Base-by-base conservation (phyloP, 164 flowering plant genomes). In the Malania oleifera region DNA sequence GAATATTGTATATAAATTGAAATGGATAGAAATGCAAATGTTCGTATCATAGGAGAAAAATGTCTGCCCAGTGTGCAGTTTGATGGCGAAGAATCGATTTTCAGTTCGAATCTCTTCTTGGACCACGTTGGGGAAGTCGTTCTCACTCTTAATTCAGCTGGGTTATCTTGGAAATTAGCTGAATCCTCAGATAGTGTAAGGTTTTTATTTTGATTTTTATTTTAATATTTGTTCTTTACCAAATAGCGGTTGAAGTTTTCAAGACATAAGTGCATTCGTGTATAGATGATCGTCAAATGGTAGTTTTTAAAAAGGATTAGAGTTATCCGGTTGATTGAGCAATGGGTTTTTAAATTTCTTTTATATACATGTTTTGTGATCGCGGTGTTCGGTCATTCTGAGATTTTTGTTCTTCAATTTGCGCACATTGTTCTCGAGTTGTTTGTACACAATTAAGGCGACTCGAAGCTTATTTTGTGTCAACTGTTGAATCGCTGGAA, bases 111-210 rank as follows among this genome's bases (percentile, higher is more conserved):
- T 62, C 31, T 89, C 22, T 70, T 76, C 56, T 65, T 92, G 80
- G 96, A 89, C 70, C 75, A 65, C 38, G 80, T 75, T 22, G 95
- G 96, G 43, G 83, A 80, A 66, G 96, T 85, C 18, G 49, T 60
- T 63, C 79, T 85, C 41, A 66, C 79, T 31, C 67, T 69, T 26
- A 63, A 82, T 68, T 64, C 86, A 29, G 66, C 79, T 73, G 82
- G 81, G 56, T 67, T 92, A 70, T 83, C 81, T 1, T 92, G 98
- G 95, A 75, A 80, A 64, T 63, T 56, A 55, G 68, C 68, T 47
- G 80, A 71, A 20, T 31, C 80, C 54, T 13, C 14, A 0, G 18
- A 56, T 57, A 59, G 68, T 49, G 91, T 89, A 58, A 77, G 79
- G 49, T 56, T 38, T 26, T 56, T 13, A 5, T 3, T 46, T 1